Conservation (phyloP, 768 basidiomycete genomes). For the Rickenella mellea region DNA sequence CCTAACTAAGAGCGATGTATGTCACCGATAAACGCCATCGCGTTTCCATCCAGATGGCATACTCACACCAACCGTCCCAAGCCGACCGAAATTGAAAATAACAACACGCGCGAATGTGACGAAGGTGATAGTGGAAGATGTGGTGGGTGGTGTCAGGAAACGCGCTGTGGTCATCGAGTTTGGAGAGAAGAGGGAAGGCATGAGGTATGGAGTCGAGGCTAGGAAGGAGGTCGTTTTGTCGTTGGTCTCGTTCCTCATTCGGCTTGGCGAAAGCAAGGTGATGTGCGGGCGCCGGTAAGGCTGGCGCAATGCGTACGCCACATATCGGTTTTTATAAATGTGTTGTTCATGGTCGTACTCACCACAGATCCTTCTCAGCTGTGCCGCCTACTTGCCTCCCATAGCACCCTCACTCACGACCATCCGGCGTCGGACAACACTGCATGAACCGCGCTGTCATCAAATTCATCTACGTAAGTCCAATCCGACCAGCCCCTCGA, state of each 20-base stretch:
- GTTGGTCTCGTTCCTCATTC: constrained; percentile 26
- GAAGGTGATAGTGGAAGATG: constrained; percentile 44
- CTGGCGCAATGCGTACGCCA: constrained; percentile 55
- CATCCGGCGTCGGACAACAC: constrained; percentile 66
- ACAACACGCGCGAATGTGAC: constrained; percentile 47
- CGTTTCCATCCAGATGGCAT: constrained; percentile 56
- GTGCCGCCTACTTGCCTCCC: constrained; percentile 48
- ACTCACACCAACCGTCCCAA: constrained; percentile 56
- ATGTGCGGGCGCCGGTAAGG: no score
- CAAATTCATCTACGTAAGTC: constrained; percentile 41
- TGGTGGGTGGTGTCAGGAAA: constrained; percentile 17
- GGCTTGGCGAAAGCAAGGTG: no score
- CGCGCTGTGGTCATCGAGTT: constrained; percentile 59
- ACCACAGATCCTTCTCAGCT: constrained; percentile 53
- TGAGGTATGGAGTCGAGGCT: constrained; percentile 36
- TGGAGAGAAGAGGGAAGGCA: constrained; percentile 25
- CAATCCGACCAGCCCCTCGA: constrained; percentile 33
- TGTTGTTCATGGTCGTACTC: not conserved
- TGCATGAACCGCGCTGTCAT: constrained; percentile 61
- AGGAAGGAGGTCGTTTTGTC: constrained; percentile 53
- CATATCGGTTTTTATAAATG: constrained; percentile 22
- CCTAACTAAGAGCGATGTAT: constrained; percentile 47
- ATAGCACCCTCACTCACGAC: constrained; percentile 45
- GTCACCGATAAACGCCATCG: constrained; percentile 42
- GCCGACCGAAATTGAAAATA: constrained; percentile 57